Evolutionary conservation across 192 early-diverging fungal species (phyloP), one percentile per base, ranked within the genome.

Genomic region (Paraglomus brasilianum): DNA sequence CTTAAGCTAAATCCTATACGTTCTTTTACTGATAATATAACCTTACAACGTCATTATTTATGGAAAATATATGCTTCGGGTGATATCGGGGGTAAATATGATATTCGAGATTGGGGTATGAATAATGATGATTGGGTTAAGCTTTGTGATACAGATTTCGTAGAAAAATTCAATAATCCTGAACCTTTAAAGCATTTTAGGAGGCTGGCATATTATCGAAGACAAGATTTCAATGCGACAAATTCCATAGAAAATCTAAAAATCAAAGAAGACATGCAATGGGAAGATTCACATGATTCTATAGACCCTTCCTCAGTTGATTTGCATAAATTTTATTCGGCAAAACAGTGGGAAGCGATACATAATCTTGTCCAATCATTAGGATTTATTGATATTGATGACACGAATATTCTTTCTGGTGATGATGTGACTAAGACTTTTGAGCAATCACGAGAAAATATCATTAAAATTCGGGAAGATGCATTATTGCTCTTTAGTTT

Each of bases 141-240:
- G 17, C 52, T 55, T 55, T 55, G 52, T 55, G 17, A 55, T 17
- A 55, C 8, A 55, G 8, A 7, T 55, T 55, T 55, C 52, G 17
- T 55, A 24, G 24, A 11, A 55, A 55, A 24, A 65, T 50, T 49
- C 22, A 65, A 65, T 65, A 65, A 30, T 65, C 46, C 62, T 65
- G 11, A 65, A 65, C 22, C 62, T 65, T 65, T 65, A 65, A 6
- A 48, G 47, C 24, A 65, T 38, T 65, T 65, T 65, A 65, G 62
- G 38, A 65, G 46, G 17, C 47, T 65, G 45, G 62, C 24, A 65
- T 65, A 49, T 65, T 65, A 47, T 44, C 4, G 47, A 65, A 65
- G 62, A 65, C 46, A 65, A 65, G 62, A 44, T 65, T 48, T 21
- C 19, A 48, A 65, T 65, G 46, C 24, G 24, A 55, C 52, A 55